Percentiles rank a stretch among this genome's conserved stretches.
phyloP scores from a whole-genome alignment of 2,329 filamentous ascomycete species.

The Fusarium multiceps region DNA sequence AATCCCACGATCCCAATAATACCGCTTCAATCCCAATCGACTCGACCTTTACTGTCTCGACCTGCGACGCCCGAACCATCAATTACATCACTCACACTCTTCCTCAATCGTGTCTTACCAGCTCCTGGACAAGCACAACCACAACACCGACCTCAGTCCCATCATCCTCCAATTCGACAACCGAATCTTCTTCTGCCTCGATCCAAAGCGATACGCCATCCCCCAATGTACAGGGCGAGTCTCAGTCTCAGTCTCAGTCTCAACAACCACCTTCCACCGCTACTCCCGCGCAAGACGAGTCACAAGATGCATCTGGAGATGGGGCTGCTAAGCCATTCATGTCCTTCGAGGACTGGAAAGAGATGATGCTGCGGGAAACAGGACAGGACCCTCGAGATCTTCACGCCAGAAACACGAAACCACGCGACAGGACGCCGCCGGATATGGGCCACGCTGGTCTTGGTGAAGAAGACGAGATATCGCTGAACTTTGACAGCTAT shows the following conservation, averaged over 20 bases:
- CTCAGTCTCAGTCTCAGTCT: constrained; percentile 12
- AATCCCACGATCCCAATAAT: constrained; percentile 7
- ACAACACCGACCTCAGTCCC: constrained; percentile 53
- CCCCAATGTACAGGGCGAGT: constrained; percentile 12
- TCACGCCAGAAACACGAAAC: constrained; percentile 69
- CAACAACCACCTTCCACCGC: constrained; percentile 6
- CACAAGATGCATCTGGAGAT: constrained; percentile 34
- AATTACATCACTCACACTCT: constrained; percentile 86
- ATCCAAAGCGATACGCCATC: constrained; percentile 14
- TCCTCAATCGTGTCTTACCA: constrained; percentile 79
- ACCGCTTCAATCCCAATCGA: constrained; percentile 11
- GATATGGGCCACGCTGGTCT: constrained; percentile 80
- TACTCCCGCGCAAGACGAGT: constrained; percentile 8
- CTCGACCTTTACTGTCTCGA: constrained; percentile 20
- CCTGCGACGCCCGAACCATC: constrained; percentile 71
- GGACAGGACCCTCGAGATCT: constrained; percentile 78
- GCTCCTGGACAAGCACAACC: constrained; percentile 63
- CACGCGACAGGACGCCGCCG: constrained; percentile 62
- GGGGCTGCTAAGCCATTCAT: constrained; percentile 71
- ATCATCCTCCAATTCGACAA: constrained; percentile 23
- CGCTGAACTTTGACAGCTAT: constrained; percentile 62
- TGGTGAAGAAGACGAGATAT: constrained; percentile 89
- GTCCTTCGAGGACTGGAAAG: constrained; percentile 99
- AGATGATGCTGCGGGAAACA: constrained; percentile 85
- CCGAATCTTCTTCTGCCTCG: not conserved